Base-by-base conservation (phyloP, 208 protist genomes). In the Leishmania arabica region DNA sequence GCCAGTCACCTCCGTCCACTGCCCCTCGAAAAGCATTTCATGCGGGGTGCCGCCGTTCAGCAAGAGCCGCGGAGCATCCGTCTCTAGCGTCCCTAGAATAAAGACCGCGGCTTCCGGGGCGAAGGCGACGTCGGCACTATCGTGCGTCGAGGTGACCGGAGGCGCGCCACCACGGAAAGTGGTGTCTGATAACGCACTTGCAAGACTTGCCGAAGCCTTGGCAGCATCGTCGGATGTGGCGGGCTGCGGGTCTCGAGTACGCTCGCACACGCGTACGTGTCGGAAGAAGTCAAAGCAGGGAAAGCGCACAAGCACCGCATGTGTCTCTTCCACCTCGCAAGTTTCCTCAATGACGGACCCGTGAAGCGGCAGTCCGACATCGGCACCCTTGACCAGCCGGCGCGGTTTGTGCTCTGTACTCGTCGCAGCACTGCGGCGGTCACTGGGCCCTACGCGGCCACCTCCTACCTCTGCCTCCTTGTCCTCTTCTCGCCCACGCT, bases 201-300 rank as follows among this genome's bases (percentile, higher is more conserved):
- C 45, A 73, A 21, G 68, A 53, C 0, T 53, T 40, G 56, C 11
- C 62, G 75, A 65, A 53, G 34, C 19, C 42, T 31, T 34, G 68
- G 58, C 24, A 47, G 27, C 78, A 60, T 40, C 34, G 21, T 11
- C 54, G 8, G 27, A 40, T 73, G 24, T 4, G 19, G 56, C 54
- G 24, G 56, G 56, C 40, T 13, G 34, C 21, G 40, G 37, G 31
- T 49, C 56, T 31, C 51, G 34, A 40, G 51, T 21, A 34, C 68
- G 47, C 74, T 97, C 94, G 79, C 94, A 97, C 6, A 97, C n/a
- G 75, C 92, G 87, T 9, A 93, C 92, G 65, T 94, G 83, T 0
- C 84, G 76, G 77, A 97, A 97, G 62, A 91, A 95, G 77, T 97
- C 94, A 58, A 95, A 92, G 86, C 86, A 95, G 0, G 94, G 94